These are phyloP conservation scores for Colletotrichum brevisporum DNA, from an alignment of 2,329 filamentous ascomycete genomes.

Conservation along the genomic window DNA sequence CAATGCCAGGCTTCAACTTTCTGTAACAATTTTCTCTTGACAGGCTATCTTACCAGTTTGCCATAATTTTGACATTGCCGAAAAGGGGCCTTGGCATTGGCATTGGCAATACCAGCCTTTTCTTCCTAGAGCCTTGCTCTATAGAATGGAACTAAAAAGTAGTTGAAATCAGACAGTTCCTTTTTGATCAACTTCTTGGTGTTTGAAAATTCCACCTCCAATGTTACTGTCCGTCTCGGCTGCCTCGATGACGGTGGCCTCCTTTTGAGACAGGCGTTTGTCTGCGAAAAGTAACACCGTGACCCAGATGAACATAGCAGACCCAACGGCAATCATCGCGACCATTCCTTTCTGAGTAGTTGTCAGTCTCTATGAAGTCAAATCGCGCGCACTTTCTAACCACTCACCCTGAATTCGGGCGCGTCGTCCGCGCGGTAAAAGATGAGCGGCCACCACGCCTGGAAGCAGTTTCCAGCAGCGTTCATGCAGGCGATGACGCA, in stretches of 20 bases:
- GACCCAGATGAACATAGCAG: slow-evolving; percentile 19
- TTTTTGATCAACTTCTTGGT: not conserved
- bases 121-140: no score
- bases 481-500: slow-evolving; percentile 31
- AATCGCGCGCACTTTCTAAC: no score
- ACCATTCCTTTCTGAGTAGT: slow-evolving; percentile 15
- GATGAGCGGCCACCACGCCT: slow-evolving; percentile 24
- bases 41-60: no score
- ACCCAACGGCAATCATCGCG: slow-evolving; percentile 8
- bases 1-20: slow-evolving; percentile 1
- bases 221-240: not conserved
- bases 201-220: not conserved
- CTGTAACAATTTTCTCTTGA: not conserved
- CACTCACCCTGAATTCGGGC: slow-evolving; percentile 6
- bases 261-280: not conserved
- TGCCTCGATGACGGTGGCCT: slow-evolving; percentile 2
- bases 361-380: not conserved
- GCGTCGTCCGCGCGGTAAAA: slow-evolving; percentile 19
- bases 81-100: no score
- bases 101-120: no score
- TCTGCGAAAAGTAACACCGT: not conserved
- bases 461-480: slow-evolving; percentile 22
- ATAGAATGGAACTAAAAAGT: no score
- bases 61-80: no score
- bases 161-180: no score